A percentile compares a stretch with the other conserved stretches of the same genome.
Conservation (phyloP, 192 early-diverging fungal genomes). For the Gonapodya prolifera region DNA sequence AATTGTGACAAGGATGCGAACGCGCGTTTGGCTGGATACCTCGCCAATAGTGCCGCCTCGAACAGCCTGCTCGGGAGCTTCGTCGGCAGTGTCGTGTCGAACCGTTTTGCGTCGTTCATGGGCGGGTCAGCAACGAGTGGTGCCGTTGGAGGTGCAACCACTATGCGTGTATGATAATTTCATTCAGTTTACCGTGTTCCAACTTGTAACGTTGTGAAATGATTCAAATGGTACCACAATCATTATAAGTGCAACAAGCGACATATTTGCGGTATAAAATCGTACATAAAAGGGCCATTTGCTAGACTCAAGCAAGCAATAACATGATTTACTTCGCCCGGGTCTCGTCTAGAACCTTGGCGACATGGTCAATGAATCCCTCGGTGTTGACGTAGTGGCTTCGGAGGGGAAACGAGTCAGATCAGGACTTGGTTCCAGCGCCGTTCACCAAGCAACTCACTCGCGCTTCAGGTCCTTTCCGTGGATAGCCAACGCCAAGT, state of each 20-base stretch:
- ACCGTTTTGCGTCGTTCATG: not conserved
- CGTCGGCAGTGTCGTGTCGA: not conserved
- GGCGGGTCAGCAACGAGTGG: not conserved
- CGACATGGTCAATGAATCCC: constrained; percentile 66
- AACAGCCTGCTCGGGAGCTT: not conserved
- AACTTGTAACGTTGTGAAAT: not conserved
- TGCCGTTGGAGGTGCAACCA: not conserved
- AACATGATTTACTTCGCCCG: constrained; percentile 40
- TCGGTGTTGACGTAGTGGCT: constrained; percentile 32
- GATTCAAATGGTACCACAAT: not conserved
- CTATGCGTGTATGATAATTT: not conserved
- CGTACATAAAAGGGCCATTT: not conserved
- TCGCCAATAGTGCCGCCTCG: not conserved
- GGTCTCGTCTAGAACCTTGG: constrained; percentile 92
- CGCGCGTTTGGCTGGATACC: no score
- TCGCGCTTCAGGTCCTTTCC: constrained; percentile 35
- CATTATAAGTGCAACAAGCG: not conserved
- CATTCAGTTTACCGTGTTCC: not conserved
- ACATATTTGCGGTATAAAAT: not conserved
- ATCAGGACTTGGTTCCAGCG: not conserved
- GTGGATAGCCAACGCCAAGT: constrained; percentile 88
- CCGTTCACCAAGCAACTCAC: not conserved
- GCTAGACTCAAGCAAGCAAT: constrained; percentile 65
- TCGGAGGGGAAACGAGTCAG: not conserved
- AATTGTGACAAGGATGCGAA: constrained; percentile 2